Conservation (phyloP, 805 yeast genomes). For the Candida cerambycidarum region DNA sequence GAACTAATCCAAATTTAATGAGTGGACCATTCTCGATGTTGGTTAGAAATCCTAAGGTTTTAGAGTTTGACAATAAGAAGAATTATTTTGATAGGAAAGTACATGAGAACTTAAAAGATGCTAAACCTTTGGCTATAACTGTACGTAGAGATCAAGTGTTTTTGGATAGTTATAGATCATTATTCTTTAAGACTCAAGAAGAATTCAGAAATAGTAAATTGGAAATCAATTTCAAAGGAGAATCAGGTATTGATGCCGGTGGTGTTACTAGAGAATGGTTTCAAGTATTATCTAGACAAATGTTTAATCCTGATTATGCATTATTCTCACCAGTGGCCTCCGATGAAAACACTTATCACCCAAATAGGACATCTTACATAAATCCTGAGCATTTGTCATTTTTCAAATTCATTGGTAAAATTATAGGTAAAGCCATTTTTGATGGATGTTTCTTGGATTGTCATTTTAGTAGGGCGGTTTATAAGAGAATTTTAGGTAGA, state of each 20-base stretch:
- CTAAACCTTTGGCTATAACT: constrained; percentile 55
- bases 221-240: constrained; percentile 85
- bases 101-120: constrained; percentile 48
- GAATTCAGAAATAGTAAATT: constrained; percentile 72
- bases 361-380: constrained; percentile 87
- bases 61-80: constrained; percentile 93
- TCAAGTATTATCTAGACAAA: constrained; percentile 88
- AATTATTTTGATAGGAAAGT: constrained; percentile 77
- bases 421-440: constrained; percentile 90
- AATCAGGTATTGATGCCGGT: constrained; percentile 97
- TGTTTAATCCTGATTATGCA: constrained; percentile 95
- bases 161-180: constrained; percentile 80
- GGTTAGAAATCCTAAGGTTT: constrained; percentile 81
- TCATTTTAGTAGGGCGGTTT: constrained; percentile 93
- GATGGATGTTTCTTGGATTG: constrained; percentile 88
- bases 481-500: constrained; percentile 78
- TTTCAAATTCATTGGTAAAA: constrained; percentile 90
- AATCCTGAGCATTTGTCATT: constrained; percentile 92
- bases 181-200: constrained; percentile 74
- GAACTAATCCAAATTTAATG: constrained; percentile 88
- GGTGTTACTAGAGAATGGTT: constrained; percentile 98
- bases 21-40: constrained; percentile 92
- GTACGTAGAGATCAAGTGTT: constrained; percentile 90
- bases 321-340: constrained; percentile 87
- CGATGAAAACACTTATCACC: constrained; percentile 92